These are phyloP conservation scores for Fraxinus sp. DNA, from an alignment of 305 asterid species.

Conservation along the genomic window DNA sequence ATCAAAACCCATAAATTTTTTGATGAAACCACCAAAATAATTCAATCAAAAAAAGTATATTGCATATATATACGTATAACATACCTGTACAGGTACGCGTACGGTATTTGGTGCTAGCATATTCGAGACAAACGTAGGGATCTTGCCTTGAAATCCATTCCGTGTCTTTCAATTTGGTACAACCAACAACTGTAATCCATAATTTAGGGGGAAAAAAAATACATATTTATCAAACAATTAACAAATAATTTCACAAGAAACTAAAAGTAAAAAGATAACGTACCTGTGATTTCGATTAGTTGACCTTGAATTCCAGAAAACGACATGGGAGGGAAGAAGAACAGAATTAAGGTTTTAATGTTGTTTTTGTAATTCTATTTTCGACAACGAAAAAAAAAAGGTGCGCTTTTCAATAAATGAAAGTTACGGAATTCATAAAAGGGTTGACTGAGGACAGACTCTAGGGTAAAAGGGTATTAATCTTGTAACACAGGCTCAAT, in stretches of 20 bases:
- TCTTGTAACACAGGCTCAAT: neutral
- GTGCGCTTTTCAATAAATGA: neutral
- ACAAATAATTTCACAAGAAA: neutral
- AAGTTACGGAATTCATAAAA: neutral
- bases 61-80: neutral
- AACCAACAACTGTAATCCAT: conserved; percentile 67
- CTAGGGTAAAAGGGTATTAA: too few species aligned
- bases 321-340: conserved; percentile 53
- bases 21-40: neutral
- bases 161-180: conserved; percentile 71
- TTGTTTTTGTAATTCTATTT: neutral
- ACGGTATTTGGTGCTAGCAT: conserved; percentile 64
- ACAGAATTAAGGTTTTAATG: conserved; percentile 16
- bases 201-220: neutral
- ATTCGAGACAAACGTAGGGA: conserved; percentile 90
- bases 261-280: neutral
- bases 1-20: neutral
- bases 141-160: conserved; percentile 97
- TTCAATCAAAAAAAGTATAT: neutral
- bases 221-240: neutral
- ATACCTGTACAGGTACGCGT: conserved; percentile 91
- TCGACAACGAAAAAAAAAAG: neutral
- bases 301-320: conserved; percentile 80
- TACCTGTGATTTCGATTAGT: conserved; percentile 82
- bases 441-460: neutral